Base-by-base conservation (phyloP, 2,329 filamentous ascomycete species). In the Monilinia laxa region DNA sequence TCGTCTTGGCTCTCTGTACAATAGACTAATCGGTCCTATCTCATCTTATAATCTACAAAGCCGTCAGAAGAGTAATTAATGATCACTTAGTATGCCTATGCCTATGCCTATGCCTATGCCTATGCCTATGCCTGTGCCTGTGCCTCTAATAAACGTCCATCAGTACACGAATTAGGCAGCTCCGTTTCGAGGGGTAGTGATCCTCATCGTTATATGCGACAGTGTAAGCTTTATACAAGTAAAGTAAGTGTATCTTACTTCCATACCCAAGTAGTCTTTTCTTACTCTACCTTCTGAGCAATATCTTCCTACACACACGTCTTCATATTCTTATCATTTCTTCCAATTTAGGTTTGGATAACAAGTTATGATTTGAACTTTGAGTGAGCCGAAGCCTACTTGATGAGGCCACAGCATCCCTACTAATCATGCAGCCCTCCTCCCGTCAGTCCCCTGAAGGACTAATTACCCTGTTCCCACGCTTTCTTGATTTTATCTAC, bases 1-100 rank as follows among this genome's bases (percentile, higher is more conserved):
- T 65, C 18, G 55, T 16, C 42, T 51, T 60, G 47, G 45, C 42
- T 40, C 23, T 65, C 6, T 45, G 55, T 14, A 59, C 14, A 42
- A 40, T 42, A 55, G 31, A 60, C 35, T 60, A 60, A 52, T 65
- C 55, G 63, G 54, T 65, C 63, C 54, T 65, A 65, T 65, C 28
- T 31, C 18, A 65, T 59, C 55, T 52, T 28, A 28, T 3, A 59
- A n/a, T 38, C 51, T 40, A 58, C 45, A 35, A 51, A 59, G 35
- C 35, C 6, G 45, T 10, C 45, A n/a, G 16, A 10, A 47, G 14
- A 59, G 54, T 54, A 42, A 40, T 42, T 11, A 53, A 28, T 62
- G 49, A 40, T 62, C 47, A 53, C 20, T 20, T 35, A 6, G 31
- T 35, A 35, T 35, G 31, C 31, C 18, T 20, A 1, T n/a, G n/a